Base-by-base conservation (phyloP, 192 early-diverging fungal species). In the Chytriomyces confervae region DNA sequence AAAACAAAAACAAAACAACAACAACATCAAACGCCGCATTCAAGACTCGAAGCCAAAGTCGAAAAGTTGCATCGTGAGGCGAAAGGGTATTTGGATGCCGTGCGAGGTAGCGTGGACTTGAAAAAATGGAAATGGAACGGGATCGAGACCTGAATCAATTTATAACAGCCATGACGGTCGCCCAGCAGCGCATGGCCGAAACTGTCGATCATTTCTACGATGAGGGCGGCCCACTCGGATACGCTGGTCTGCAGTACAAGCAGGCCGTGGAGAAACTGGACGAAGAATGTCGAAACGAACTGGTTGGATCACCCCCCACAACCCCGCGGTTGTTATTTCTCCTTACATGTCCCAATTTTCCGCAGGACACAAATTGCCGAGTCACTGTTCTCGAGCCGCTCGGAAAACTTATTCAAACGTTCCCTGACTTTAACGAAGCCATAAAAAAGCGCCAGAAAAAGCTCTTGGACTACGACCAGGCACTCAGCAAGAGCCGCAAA, bases 361-460 rank as follows among this genome's bases (percentile, higher is more conserved):
- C 7, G 50, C 51, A 83, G 93, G 94, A 97, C 80, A 88, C 89
- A 6, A 92, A 91, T 46, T 99, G 93, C 83, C 87, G 92, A 50
- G 83, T 90, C 5, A 94, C 97, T 13, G 95, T 98, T 5, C 79
- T 97, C 71, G 92, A 98, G 57, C 97, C 98, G 3, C 83, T 99
- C 62, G 93, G 93, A 29, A 90, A 93, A 70, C 92, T 94, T 79
- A 79, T 82, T 29, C 85, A 90, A 86, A 66, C 96, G 67, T 92
- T 99, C 75, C 96, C 98, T 5, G 95, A 97, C 70, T 91, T 97
- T 76, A 95, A 97, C 81, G 94, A 96, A 76, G 92, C 93, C 18
- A 94, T 97, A 36, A 95, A 93, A 81, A 92, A 94, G 72, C 91
- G 97, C 49, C 86, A 93, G 63, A 92, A 93, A 75, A 95, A 97